phyloP scores from a whole-genome alignment of 176 grass and related monocot genomes.

The Pharus latifolius region DNA sequence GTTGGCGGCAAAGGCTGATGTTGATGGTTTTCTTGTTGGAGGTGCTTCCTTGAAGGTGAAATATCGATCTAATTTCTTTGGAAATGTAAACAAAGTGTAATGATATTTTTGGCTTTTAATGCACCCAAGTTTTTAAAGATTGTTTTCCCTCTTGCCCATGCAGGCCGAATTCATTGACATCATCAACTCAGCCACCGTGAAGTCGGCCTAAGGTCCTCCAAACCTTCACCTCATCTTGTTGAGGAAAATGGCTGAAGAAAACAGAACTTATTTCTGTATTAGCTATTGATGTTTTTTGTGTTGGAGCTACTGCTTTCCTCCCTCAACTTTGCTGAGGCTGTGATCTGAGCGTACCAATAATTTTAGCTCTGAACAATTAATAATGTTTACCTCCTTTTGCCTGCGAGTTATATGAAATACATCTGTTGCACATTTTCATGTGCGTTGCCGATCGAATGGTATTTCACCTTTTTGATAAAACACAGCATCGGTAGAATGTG shows the following conservation, averaged over 20 bases:
- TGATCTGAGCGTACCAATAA: constrained; percentile 28
- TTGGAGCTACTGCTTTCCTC: neutral
- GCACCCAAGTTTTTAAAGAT: neutral
- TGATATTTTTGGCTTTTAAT: neutral
- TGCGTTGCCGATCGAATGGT: neutral
- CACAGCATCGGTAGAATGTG: too few relatives aligned
- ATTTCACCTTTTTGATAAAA: neutral
- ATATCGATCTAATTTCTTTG: neutral
- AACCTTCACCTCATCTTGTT: neutral
- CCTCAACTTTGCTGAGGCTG: neutral
- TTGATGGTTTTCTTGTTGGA: constrained; percentile 79
- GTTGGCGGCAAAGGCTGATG: constrained; percentile 59
- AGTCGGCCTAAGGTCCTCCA: constrained; percentile 42
- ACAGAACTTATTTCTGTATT: neutral
- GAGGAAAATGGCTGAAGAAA: neutral
- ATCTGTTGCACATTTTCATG: neutral
- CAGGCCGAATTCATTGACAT: constrained; percentile 93
- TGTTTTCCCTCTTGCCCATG: neutral
- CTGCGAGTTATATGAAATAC: neutral
- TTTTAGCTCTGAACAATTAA: constrained; percentile 6
- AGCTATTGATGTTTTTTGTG: constrained; percentile 22
- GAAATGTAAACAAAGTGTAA: neutral
- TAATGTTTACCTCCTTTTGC: neutral
- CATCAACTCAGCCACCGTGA: constrained; percentile 65
- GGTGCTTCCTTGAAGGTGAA: constrained; percentile 91